These are phyloP conservation scores for Komagataella phaffii DNA, from an alignment of 805 yeast genomes.

Conservation along the genomic window DNA sequence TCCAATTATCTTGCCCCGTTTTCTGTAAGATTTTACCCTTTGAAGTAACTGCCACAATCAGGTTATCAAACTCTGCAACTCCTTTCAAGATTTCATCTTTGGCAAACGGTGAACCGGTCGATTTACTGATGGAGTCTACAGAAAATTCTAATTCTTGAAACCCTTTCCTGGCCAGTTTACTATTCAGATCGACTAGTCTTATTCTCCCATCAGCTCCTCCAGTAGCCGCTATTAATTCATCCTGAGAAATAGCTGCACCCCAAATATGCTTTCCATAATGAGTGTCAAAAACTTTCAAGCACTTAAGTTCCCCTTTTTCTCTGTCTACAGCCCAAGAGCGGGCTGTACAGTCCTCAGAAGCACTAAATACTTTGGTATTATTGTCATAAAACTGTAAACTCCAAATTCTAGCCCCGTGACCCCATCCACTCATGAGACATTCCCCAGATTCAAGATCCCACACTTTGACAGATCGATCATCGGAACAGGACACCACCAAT, in stretches of 20 bases:
- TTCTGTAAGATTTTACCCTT: slow-evolving; percentile 34
- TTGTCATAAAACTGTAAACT: slow-evolving; percentile 40
- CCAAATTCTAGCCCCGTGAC: slow-evolving; percentile 95
- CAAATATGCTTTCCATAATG: slow-evolving; percentile 84
- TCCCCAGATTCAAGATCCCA: slow-evolving; percentile 51
- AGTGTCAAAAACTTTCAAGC: slow-evolving; percentile 40
- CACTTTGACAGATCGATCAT: slow-evolving; percentile 77
- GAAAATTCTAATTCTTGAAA: slow-evolving; percentile 12
- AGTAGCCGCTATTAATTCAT: slow-evolving; percentile 44
- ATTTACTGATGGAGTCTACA: slow-evolving; percentile 19
- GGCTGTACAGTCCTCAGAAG: slow-evolving; percentile 80
- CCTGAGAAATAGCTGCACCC: slow-evolving; percentile 51
- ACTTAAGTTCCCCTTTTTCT: slow-evolving; percentile 20
- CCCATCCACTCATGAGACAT: slow-evolving; percentile 79
- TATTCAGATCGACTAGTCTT: slow-evolving; percentile 41
- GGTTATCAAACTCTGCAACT: slow-evolving; percentile 31
- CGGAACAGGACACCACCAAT: slow-evolving; percentile 72
- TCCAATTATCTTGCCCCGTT: slow-evolving; percentile 15
- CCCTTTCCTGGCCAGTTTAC: slow-evolving; percentile 16
- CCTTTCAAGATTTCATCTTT: slow-evolving; percentile 51
- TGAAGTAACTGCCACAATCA: slow-evolving; percentile 44
- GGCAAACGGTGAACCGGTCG: slow-evolving; percentile 14
- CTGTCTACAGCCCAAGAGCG: slow-evolving; percentile 53
- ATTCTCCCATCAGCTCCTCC: slow-evolving; percentile 93
- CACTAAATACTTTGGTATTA: slow-evolving; percentile 35